A percentile compares a stretch with the other conserved stretches of the same genome.
Conservation (phyloP, 2,329 filamentous ascomycete genomes). For the Penicillium janthinellum region DNA sequence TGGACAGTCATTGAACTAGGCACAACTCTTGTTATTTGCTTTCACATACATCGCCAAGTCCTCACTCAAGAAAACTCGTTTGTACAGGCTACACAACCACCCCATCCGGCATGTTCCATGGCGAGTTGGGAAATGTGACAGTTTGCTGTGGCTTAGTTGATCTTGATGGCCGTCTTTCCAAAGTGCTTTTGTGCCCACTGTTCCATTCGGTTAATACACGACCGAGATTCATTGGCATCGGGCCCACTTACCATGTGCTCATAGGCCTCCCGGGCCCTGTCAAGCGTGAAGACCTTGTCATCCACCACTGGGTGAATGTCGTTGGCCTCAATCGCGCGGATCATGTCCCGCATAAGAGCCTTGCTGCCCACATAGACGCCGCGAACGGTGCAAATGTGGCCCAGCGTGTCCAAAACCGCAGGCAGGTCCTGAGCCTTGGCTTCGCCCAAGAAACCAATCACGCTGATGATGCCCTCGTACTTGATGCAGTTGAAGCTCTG, state of each 20-base stretch:
- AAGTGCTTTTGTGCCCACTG: conserved; percentile 57
- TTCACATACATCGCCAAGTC: too few species aligned
- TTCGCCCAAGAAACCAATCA: conserved; percentile 62
- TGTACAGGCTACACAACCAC: background rate
- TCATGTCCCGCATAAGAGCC: conserved; percentile 62
- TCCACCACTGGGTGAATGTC: conserved; percentile 63
- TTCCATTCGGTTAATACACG: conserved; percentile 22
- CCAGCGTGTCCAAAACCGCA: conserved; percentile 54
- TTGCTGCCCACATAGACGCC: conserved; percentile 61
- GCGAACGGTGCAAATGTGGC: conserved; percentile 56
- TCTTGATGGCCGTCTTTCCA: conserved; percentile 57
- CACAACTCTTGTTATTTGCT: background rate
- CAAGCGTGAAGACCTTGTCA: conserved; percentile 57
- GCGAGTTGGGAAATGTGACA: background rate
- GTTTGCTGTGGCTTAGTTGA: conserved; percentile 26
- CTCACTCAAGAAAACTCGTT: background rate
- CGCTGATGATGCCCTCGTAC: conserved; percentile 57
- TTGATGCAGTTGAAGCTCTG: conserved; percentile 58
- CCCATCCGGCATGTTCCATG: background rate
- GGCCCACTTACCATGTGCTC: conserved; percentile 51
- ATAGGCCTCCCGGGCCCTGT: conserved; percentile 57
- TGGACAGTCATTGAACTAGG: background rate
- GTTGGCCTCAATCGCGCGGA: conserved; percentile 59
- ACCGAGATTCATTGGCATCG: background rate
- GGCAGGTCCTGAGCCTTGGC: conserved; percentile 51